These are phyloP conservation scores for Houttuynia cordata DNA, from an alignment of 164 flowering plant species.

Conservation along the genomic window DNA sequence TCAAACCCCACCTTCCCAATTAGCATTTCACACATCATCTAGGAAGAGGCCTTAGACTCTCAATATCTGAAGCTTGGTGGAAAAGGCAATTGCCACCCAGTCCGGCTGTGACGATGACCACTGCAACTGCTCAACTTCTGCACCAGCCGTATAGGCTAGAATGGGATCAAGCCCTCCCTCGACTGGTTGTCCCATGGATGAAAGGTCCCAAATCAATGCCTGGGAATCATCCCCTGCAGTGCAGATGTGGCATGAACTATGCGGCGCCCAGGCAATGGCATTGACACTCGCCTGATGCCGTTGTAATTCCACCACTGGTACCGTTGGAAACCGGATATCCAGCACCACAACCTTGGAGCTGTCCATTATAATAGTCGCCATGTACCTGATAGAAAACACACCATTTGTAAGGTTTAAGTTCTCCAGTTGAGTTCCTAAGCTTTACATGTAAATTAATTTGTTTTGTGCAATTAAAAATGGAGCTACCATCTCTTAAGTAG, in stretches of 20 bases:
- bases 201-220: constrained; percentile 70
- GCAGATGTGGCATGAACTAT: constrained; percentile 85
- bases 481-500: no score
- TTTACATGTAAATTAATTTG: no score
- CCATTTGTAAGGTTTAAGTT: no score
- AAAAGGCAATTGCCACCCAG: constrained; percentile 89
- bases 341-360: constrained; percentile 76
- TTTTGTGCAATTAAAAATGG: no score
- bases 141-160: constrained; percentile 78
- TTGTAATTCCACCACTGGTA: constrained; percentile 82
- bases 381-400: constrained; percentile 18
- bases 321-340: constrained; percentile 71
- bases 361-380: constrained; percentile 91
- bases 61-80: constrained; percentile 83
- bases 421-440: neutral
- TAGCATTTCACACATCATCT: neutral
- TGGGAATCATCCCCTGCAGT: constrained; percentile 91
- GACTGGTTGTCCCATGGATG: constrained; percentile 78
- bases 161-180: constrained; percentile 89
- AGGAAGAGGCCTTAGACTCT: constrained; percentile 38
- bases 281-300: constrained; percentile 82
- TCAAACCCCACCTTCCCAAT: neutral
- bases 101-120: constrained; percentile 94
- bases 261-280: constrained; percentile 95
- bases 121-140: constrained; percentile 89